Percentiles rank a stretch among this genome's conserved stretches.
These are phyloP conservation scores for Gaertneriomyces sp. DNA, from an alignment of 192 early-diverging fungal species.

Conservation along the genomic window DNA sequence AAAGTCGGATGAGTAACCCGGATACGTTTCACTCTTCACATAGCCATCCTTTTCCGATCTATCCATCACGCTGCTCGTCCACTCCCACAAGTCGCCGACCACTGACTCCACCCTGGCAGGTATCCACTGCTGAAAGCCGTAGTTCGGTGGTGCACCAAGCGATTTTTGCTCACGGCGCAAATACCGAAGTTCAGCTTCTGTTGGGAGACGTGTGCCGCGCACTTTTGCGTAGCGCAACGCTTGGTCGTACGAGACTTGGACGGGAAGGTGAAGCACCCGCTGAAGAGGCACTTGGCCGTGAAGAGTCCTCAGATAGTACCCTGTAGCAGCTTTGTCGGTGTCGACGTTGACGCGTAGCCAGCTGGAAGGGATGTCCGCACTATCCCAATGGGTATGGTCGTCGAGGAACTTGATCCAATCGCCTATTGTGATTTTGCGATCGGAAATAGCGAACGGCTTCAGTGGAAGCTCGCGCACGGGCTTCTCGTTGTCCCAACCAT, in stretches of 20 bases:
- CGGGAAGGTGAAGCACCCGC: conserved; percentile 64
- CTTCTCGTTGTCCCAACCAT: conserved; percentile 93
- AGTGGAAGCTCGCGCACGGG: conserved; percentile 42
- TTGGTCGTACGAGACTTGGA: conserved; percentile 62
- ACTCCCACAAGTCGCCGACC: conserved; percentile 68
- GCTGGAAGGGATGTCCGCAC: conserved; percentile 49
- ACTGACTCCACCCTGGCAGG: conserved; percentile 45
- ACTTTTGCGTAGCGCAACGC: conserved; percentile 66
- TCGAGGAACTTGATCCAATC: conserved; percentile 68
- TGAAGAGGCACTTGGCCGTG: conserved; percentile 62
- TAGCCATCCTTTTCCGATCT: conserved; percentile 47
- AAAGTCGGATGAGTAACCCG: conserved; percentile 88
- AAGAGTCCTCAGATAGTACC: conserved; percentile 57
- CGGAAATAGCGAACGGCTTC: conserved; percentile 62
- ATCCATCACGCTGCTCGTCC: conserved; percentile 66
- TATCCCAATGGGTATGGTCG: background rate
- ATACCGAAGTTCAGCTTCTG: conserved; percentile 67
- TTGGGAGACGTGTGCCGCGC: conserved; percentile 63
- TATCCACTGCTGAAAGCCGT: conserved; percentile 67
- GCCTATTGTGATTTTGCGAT: conserved; percentile 73
- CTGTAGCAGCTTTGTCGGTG: background rate
- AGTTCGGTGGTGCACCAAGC: conserved; percentile 44
- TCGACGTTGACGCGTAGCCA: conserved; percentile 38
- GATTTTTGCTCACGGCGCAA: conserved; percentile 28
- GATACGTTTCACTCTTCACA: conserved; percentile 64